Percentiles rank a stretch among this genome's conserved stretches.
phyloP scores from a whole-genome alignment of 495 filamentous ascomycete species.

The Xylaria flabelliformis region DNA sequence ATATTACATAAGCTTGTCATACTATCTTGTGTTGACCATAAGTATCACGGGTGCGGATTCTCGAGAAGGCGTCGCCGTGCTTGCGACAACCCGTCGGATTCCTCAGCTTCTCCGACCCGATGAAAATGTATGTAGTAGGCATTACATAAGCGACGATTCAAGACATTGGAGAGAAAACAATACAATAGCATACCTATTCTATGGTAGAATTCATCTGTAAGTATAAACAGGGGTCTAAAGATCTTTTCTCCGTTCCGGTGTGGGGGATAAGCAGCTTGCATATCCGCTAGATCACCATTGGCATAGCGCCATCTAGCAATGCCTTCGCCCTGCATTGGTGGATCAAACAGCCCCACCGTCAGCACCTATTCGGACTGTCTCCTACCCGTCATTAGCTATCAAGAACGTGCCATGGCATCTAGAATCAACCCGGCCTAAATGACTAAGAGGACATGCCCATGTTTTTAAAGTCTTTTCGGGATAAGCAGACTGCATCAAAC shows the following conservation, averaged over 20 bases:
- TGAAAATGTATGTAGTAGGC: not conserved
- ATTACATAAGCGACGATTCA: not conserved
- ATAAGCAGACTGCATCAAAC: conserved; percentile 20
- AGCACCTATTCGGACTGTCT: conserved; percentile 15
- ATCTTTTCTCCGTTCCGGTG: not conserved
- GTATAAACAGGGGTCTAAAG: not conserved
- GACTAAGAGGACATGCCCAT: not conserved
- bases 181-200: too few species aligned
- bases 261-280: conserved; percentile 41
- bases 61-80: not conserved
- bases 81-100: not conserved
- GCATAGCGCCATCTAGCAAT: conserved; percentile 11
- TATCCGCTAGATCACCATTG: conserved; percentile 16
- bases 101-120: not conserved
- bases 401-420: not conserved
- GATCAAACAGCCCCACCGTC: not conserved
- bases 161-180: not conserved
- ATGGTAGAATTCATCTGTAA: not conserved
- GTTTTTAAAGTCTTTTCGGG: not conserved
- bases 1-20: not conserved
- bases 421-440: not conserved
- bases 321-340: conserved; percentile 9
- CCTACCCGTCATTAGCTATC: not conserved
- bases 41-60: not conserved
- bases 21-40: not conserved